Conservation (phyloP, 495 filamentous ascomycete genomes). For the Neurospora cerealis region DNA sequence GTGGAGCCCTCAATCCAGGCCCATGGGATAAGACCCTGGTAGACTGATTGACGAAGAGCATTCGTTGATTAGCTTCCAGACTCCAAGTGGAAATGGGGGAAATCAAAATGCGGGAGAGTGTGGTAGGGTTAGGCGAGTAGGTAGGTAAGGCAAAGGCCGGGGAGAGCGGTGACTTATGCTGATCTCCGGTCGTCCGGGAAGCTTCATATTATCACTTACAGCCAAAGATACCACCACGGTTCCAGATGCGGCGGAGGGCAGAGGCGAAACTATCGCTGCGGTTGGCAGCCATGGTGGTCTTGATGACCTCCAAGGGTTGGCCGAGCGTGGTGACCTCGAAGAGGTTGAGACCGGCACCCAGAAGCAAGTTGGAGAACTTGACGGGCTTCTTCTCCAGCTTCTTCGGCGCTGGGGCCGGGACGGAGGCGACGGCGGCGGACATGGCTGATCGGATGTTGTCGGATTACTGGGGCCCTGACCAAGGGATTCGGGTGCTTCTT, state of each 20-base stretch:
- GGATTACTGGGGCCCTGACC: slow-evolving; percentile 71
- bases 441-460: slow-evolving; percentile 37
- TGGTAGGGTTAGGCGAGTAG: background rate
- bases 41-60: slow-evolving; percentile 50
- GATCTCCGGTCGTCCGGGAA: background rate
- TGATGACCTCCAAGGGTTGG: slow-evolving; percentile 96
- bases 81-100: background rate
- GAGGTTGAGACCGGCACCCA: slow-evolving; percentile 94
- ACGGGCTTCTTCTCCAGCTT: slow-evolving; percentile 96
- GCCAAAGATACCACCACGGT: slow-evolving; percentile 85
- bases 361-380: slow-evolving; percentile 97
- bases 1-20: slow-evolving; percentile 99
- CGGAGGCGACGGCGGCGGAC: slow-evolving; percentile 48
- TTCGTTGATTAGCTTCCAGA: background rate
- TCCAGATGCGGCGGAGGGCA: slow-evolving; percentile 81
- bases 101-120: background rate
- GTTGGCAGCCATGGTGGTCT: slow-evolving; percentile 99
- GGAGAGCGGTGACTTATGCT: background rate
- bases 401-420: slow-evolving; percentile 38
- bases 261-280: slow-evolving; percentile 75
- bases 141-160: background rate
- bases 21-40: slow-evolving; percentile 99
- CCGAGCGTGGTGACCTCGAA: slow-evolving; percentile 70
- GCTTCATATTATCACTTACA: slow-evolving; percentile 52
- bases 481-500: slow-evolving; percentile 83